These are phyloP conservation scores for Colletotrichum tropicicola DNA, from an alignment of 2,329 filamentous ascomycete species.

Conservation along the genomic window DNA sequence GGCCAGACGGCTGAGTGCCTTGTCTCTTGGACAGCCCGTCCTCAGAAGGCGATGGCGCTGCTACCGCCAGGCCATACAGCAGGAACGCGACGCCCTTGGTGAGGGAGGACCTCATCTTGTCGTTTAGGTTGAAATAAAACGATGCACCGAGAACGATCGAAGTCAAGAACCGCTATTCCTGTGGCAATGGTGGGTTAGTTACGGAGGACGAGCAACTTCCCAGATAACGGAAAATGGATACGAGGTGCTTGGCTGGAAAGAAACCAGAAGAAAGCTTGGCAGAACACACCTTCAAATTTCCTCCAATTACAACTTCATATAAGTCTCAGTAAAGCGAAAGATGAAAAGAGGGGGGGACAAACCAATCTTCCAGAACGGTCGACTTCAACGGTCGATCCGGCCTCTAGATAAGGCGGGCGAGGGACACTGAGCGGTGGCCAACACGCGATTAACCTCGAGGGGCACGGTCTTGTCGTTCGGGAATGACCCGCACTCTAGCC, in stretches of 20 bases:
- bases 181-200: too few relatives aligned
- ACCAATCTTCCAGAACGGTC: slow-evolving; percentile 1
- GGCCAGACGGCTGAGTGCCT: background rate
- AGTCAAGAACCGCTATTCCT: background rate
- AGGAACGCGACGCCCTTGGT: slow-evolving; percentile 11
- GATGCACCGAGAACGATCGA: background rate
- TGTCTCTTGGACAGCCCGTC: slow-evolving; percentile 12
- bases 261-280: background rate
- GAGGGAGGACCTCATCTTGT: slow-evolving; percentile 21
- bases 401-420: slow-evolving; percentile 20
- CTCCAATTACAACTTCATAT: background rate
- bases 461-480: slow-evolving; percentile 28
- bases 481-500: slow-evolving; percentile 9
- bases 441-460: background rate
- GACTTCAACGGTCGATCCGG: slow-evolving; percentile 16
- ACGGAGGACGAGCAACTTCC: too few relatives aligned
- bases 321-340: slow-evolving; percentile 1
- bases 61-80: slow-evolving; percentile 13
- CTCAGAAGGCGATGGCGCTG: background rate
- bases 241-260: background rate
- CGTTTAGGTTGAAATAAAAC: background rate
- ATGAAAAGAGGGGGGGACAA: background rate
- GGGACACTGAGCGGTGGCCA: background rate
- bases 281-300: slow-evolving; percentile 2
- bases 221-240: too few relatives aligned